Conservation (phyloP, 2,329 filamentous ascomycete genomes). For the Ophiostoma fasciatum region DNA sequence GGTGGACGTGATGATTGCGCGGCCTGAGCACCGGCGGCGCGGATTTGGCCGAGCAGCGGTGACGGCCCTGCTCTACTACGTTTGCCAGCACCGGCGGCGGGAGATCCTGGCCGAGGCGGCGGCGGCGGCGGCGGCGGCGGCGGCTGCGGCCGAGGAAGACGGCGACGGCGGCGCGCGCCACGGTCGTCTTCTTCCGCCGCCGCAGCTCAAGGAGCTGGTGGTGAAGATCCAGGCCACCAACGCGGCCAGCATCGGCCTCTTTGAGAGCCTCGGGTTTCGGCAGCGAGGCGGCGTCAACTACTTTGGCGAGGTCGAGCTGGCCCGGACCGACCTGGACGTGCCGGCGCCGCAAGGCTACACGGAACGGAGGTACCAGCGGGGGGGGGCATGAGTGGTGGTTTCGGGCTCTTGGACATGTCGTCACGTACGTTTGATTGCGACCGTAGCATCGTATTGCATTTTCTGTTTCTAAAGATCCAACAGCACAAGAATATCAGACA, state of each 20-base stretch:
- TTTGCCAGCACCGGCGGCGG: conserved; percentile 32
- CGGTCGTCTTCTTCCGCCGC: not conserved
- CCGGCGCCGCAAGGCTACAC: conserved; percentile 6
- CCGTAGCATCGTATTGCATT: no score
- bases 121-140: not conserved
- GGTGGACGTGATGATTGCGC: conserved; percentile 77
- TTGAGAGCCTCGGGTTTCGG: conserved; percentile 34
- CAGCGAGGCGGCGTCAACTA: conserved; percentile 40
- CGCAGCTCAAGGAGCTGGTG: conserved; percentile 17
- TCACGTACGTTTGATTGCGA: no score
- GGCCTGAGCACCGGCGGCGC: conserved; percentile 35
- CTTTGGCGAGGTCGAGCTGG: conserved; percentile 43
- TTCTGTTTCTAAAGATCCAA: not conserved
- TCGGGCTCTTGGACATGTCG: no score
- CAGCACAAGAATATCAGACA: not conserved
- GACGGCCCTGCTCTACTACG: conserved; percentile 53
- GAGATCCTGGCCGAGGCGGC: conserved; percentile 40
- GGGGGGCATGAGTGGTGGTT: not conserved
- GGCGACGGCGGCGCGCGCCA: no score
- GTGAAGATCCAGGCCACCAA: conserved; percentile 41
- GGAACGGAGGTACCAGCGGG: conserved; percentile 6
- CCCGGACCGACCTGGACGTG: conserved; percentile 16
- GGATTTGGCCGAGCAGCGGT: conserved; percentile 55
- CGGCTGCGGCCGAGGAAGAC: no score
- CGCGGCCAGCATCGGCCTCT: conserved; percentile 33